A percentile compares a stretch with the other conserved stretches of the same genome.
Conservation (phyloP, 2,329 filamentous ascomycete genomes). For the Helicocarpus griseus region DNA sequence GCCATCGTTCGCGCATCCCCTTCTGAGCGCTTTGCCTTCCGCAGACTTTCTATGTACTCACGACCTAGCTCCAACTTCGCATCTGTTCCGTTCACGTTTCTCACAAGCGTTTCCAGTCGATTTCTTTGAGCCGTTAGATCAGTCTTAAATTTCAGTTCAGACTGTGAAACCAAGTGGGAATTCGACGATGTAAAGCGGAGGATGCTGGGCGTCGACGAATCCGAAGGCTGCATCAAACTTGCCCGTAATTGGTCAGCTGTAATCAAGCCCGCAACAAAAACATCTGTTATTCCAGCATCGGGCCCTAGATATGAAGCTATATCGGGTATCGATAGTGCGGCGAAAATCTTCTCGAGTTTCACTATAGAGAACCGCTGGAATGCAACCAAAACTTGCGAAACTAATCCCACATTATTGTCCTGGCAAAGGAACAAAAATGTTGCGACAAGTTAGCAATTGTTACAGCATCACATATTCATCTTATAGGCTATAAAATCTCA, state of each 20-base stretch:
- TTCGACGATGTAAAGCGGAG: conserved; percentile 42
- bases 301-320: conserved; percentile 28
- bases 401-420: conserved; percentile 64
- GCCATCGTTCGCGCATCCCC: conserved; percentile 9
- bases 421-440: conserved; percentile 17
- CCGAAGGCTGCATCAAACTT: conserved; percentile 35
- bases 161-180: conserved; percentile 24
- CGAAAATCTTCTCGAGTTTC: conserved; percentile 63
- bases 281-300: conserved; percentile 22
- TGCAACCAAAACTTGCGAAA: conserved; percentile 58
- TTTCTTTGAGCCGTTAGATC: conserved; percentile 41
- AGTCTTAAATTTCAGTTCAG: conserved; percentile 27
- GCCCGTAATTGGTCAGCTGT: conserved; percentile 42
- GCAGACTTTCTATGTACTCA: conserved; percentile 48
- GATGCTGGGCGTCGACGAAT: conserved; percentile 34
- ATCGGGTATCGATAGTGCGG: conserved; percentile 48
- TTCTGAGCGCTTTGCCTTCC: conserved; percentile 32
- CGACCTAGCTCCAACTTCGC: conserved; percentile 47
- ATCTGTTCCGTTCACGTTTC: conserved; percentile 45
- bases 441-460: not conserved
- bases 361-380: conserved; percentile 69
- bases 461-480: not conserved
- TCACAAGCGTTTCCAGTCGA: conserved; percentile 42
- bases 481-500: not conserved
- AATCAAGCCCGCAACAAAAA: conserved; percentile 38